A percentile compares a stretch with the other conserved stretches of the same genome.
Evolutionary conservation across 352 stramenopile genomes (phyloP).

Genomic region (Pythium phragmiticola): DNA sequence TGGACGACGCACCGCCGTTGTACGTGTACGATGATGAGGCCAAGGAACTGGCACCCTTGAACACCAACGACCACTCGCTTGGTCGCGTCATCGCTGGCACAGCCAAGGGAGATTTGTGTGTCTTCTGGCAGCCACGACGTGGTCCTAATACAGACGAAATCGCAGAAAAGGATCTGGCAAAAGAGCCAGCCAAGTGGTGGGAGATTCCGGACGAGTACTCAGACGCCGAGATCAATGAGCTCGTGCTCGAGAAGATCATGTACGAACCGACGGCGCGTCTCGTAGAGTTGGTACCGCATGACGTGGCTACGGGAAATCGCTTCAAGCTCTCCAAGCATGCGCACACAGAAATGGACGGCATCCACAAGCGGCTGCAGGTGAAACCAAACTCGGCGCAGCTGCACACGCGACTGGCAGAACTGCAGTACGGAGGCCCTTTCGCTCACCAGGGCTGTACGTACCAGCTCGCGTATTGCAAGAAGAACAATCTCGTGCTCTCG

Average conservation of each 20-base stretch:
- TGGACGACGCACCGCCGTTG: conserved; percentile 63
- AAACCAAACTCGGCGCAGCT: conserved; percentile 48
- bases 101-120: conserved; percentile 60
- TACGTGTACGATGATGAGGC: conserved; percentile 53
- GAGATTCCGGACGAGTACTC: conserved; percentile 68
- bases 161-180: conserved; percentile 28
- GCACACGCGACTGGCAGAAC: conserved; percentile 37
- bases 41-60: conserved; percentile 45
- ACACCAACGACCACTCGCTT: conserved; percentile 50
- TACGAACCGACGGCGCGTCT: conserved; percentile 60
- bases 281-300: conserved; percentile 60
- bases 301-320: conserved; percentile 59
- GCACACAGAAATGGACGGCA: conserved; percentile 54
- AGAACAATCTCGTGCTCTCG: conserved; percentile 54
- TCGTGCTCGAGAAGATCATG: conserved; percentile 55
- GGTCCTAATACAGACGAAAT: conserved; percentile 37
- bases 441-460: conserved; percentile 43
- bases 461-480: conserved; percentile 57
- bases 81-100: conserved; percentile 62
- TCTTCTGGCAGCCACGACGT: conserved; percentile 62
- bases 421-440: conserved; percentile 54
- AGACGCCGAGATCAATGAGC: conserved; percentile 59
- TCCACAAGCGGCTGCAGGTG: conserved; percentile 46
- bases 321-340: conserved; percentile 60
- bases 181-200: conserved; percentile 71